phyloP scores from a whole-genome alignment of 495 filamentous ascomycete genomes.

The Tuber umbilicatum region DNA sequence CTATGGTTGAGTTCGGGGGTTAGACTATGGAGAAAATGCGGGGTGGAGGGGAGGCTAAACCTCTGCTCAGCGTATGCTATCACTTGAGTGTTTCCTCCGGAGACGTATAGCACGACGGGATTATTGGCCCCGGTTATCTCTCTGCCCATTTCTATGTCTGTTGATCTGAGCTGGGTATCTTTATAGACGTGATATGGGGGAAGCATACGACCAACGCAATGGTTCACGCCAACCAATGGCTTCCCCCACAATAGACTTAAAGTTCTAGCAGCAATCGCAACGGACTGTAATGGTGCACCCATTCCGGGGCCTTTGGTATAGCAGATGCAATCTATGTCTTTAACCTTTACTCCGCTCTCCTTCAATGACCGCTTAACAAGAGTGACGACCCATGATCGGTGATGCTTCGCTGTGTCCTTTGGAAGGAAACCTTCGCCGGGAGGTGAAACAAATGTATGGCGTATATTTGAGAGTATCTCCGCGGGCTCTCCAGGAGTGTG shows the following conservation, averaged over 20 bases:
- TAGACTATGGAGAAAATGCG: conserved; percentile 8
- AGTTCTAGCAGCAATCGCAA: conserved; percentile 77
- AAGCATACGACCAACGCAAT: conserved; percentile 81
- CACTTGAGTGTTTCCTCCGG: conserved; percentile 94
- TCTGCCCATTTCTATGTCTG: conserved; percentile 93
- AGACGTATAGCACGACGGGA: conserved; percentile 93
- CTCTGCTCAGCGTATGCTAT: conserved; percentile 90
- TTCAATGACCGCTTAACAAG: conserved; percentile 69
- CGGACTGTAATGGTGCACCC: conserved; percentile 87
- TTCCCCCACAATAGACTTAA: conserved; percentile 81
- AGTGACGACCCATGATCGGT: conserved; percentile 74
- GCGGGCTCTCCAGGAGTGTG: conserved; percentile 61
- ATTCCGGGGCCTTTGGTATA: conserved; percentile 94
- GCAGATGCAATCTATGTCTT: conserved; percentile 82
- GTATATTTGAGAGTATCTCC: conserved; percentile 81
- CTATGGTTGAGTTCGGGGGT: conserved; percentile 3
- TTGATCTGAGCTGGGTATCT: background rate
- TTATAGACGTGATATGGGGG: background rate
- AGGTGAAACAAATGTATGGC: conserved; percentile 86
- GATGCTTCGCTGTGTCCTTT: conserved; percentile 90
- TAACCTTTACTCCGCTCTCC: conserved; percentile 55
- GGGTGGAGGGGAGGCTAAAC: conserved; percentile 2
- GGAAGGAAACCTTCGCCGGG: conserved; percentile 92
- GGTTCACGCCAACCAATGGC: conserved; percentile 83
- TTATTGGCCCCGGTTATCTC: conserved; percentile 86